Base-by-base conservation (phyloP, 352 stramenopile species). In the Peronosclerospora sorghi region DNA sequence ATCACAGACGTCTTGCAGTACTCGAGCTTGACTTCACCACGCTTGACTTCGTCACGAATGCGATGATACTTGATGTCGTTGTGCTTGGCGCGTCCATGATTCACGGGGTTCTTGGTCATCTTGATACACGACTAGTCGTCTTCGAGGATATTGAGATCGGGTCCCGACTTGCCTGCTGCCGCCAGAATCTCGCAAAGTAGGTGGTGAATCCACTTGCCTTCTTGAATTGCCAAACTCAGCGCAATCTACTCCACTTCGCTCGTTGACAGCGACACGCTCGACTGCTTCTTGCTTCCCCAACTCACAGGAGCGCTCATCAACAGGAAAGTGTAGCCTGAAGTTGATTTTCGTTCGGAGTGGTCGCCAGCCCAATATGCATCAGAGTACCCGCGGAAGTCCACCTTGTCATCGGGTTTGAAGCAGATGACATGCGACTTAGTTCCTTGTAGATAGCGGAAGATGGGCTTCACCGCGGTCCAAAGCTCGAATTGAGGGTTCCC, bases 31-130 rank as follows among this genome's bases (percentile, higher is more conserved):
- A 54, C 46, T 47, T 48, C 32, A 26, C 52, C 41, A 21, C 40
- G 30, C 8, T 66, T 59, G 29, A 62, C 19, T 41, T 56, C 51
- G 19, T 62, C 56, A 24, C 47, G 47, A 26, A 62, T 54, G 41
- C 45, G 40, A 28, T 62, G 47, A 35, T 59, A 51, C 30, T 54
- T 45, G 37, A 54, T 51, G 30, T 61, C 56, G 37, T 62, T 66
- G 41, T 67, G 48, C 42, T 67, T 67, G 21, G 57, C 48, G 24
- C 51, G 46, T 15, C 37, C 47, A 30, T 58, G 41, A 27, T 62
- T 58, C 2, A 59, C 51, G 27, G 34, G 15, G 41, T 34, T 35
- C 30, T 35, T 35, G 9, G 30, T 35, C 30, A 35, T 41, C 6
- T 44, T 45, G 19, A 53, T 38, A 23, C 46, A 54, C 28, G 34